A percentile compares a stretch with the other conserved stretches of the same genome.
Evolutionary conservation across 2,329 filamentous ascomycete genomes (phyloP).

Genomic region (Calonectria leucothoes): DNA sequence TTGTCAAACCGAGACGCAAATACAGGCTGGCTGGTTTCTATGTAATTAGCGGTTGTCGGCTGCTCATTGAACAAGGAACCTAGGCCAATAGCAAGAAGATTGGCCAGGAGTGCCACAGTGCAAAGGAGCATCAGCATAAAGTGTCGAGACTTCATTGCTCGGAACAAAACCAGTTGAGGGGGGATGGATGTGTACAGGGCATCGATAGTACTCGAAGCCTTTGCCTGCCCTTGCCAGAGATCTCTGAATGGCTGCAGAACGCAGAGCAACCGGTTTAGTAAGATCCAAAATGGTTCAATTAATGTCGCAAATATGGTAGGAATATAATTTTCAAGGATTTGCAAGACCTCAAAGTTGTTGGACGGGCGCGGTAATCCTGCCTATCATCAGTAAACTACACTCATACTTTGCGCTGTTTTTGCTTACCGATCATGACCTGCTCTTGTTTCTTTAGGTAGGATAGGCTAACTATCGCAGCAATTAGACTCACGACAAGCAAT

Average conservation of each 20-base stretch:
- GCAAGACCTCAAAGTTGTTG: conserved; percentile 47
- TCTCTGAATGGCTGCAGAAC: conserved; percentile 66
- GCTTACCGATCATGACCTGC: conserved; percentile 30
- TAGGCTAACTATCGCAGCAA: conserved; percentile 28
- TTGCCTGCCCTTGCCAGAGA: conserved; percentile 52
- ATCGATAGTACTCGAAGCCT: conserved; percentile 52
- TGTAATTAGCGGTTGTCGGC: background rate
- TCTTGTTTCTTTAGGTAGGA: conserved; percentile 41
- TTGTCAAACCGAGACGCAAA: conserved; percentile 37
- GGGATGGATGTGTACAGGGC: conserved; percentile 65
- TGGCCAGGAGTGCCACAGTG: conserved; percentile 59
- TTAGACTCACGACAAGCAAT: conserved; percentile 23
- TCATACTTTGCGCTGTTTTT: background rate
- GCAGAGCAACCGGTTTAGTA: conserved; percentile 65
- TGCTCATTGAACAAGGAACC: conserved; percentile 61
- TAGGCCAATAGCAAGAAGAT: conserved; percentile 64
- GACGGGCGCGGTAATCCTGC: conserved; percentile 47
- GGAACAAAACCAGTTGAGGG: conserved; percentile 61
- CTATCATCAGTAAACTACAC: background rate
- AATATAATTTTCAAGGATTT: conserved; percentile 60
- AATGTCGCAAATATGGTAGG: conserved; percentile 66
- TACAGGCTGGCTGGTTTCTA: conserved; percentile 22
- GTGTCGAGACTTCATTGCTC: conserved; percentile 58
- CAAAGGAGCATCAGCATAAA: conserved; percentile 60
- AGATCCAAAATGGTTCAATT: conserved; percentile 67